Conservation (phyloP, 495 filamentous ascomycete species). For the Neurospora discreta region DNA sequence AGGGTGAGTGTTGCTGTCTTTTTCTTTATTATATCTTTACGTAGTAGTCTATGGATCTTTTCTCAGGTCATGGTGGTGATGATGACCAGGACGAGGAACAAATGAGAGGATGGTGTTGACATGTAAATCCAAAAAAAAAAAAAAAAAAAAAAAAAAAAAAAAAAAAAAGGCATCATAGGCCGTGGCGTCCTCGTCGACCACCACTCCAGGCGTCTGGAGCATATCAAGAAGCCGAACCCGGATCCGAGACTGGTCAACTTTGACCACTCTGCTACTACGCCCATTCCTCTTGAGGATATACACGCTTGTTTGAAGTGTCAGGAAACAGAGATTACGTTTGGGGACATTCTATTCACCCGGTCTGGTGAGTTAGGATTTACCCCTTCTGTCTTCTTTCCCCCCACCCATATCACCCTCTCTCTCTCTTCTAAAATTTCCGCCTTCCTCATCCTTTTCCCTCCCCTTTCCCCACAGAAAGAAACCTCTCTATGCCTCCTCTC, state of each 20-base stretch:
- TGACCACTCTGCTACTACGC: constrained; percentile 28
- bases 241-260: constrained; percentile 10
- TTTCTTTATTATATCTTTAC: not conserved
- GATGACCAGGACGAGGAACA: too few relatives aligned
- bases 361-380: too few relatives aligned
- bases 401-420: not conserved
- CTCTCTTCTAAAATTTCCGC: not conserved
- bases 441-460: not conserved
- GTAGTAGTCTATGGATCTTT: not conserved
- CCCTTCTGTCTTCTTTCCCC: too few relatives aligned
- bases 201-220: constrained; percentile 34
- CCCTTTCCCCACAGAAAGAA: too few relatives aligned
- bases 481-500: too few relatives aligned
- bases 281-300: constrained; percentile 36
- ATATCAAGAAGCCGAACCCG: constrained; percentile 2
- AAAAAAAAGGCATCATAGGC: constrained; percentile 46
- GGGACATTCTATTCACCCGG: constrained; percentile 45
- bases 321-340: constrained; percentile 34
- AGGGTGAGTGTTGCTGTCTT: constrained; percentile 25
- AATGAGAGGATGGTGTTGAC: too few relatives aligned
- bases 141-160: too few relatives aligned
- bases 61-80: not conserved
- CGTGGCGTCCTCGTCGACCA: constrained; percentile 49
- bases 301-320: constrained; percentile 35
- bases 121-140: too few relatives aligned